A percentile compares a stretch with the other conserved stretches of the same genome.
Conservation (phyloP, 352 stramenopile species). For the Phytophthora citricola region DNA sequence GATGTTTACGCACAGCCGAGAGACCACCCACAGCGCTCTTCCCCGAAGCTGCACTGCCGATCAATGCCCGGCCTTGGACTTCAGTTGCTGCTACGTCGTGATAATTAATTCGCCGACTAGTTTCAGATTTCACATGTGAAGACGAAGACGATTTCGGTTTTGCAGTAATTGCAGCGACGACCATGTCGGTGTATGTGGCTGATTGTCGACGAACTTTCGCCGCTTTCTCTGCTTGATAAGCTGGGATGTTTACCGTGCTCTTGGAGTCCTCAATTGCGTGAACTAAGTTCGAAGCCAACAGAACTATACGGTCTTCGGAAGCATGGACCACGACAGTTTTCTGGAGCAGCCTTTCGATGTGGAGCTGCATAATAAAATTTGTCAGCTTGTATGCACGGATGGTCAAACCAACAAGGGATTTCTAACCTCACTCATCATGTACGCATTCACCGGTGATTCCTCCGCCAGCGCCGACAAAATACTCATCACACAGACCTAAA, state of each 20-base stretch:
- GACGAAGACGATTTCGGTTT: conserved; percentile 13
- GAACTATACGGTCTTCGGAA: conserved; percentile 50
- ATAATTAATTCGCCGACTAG: not conserved
- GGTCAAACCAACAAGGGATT: not conserved
- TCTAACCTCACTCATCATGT: conserved; percentile 62
- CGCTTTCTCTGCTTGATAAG: conserved; percentile 43
- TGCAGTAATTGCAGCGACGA: conserved; percentile 32
- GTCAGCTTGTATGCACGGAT: not conserved
- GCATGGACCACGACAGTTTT: conserved; percentile 57
- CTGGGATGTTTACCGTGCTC: conserved; percentile 41
- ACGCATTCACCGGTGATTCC: conserved; percentile 60
- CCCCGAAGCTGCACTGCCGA: conserved; percentile 6
- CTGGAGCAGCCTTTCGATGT: conserved; percentile 41
- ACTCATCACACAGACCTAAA: conserved; percentile 25
- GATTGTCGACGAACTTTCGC: conserved; percentile 44
- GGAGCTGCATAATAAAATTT: conserved; percentile 10
- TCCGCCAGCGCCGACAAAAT: conserved; percentile 56
- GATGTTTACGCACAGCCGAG: conserved; percentile 33
- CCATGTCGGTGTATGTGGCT: conserved; percentile 39
- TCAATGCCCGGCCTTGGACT: conserved; percentile 3
- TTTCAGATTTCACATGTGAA: conserved; percentile 1
- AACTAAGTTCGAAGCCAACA: conserved; percentile 45
- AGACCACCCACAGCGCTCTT: conserved; percentile 6
- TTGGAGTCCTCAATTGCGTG: conserved; percentile 56
- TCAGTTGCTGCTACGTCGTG: not conserved